A percentile compares a stretch with the other conserved stretches of the same genome.
phyloP scores from a whole-genome alignment of 1,139 yeast genomes.

The Sugiyamaella novakii region DNA sequence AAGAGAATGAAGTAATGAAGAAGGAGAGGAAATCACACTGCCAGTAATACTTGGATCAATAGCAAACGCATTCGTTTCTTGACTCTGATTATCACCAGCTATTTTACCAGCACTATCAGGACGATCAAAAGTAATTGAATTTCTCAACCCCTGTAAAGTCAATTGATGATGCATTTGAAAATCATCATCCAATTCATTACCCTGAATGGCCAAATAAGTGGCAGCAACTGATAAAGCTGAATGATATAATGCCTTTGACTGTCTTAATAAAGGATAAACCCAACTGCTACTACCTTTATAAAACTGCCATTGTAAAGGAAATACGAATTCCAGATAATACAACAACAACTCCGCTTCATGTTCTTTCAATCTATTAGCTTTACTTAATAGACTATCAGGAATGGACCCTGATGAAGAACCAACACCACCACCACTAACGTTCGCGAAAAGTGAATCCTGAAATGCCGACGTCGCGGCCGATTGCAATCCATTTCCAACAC shows the following conservation, averaged over 20 bases:
- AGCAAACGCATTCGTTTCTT: not conserved
- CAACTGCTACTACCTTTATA: slow-evolving; percentile 23
- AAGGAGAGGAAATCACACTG: not conserved
- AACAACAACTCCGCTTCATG: slow-evolving; percentile 23
- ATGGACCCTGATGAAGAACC: not conserved
- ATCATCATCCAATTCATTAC: slow-evolving; percentile 19
- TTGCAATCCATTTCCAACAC: slow-evolving; percentile 3
- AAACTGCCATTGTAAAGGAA: slow-evolving; percentile 27
- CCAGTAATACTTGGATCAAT: slow-evolving; percentile 14
- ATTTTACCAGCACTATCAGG: not conserved
- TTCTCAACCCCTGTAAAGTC: slow-evolving; percentile 22
- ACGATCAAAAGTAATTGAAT: slow-evolving; percentile 17
- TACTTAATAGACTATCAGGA: slow-evolving; percentile 2
- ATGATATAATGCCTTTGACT: slow-evolving; percentile 23
- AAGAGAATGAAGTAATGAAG: slow-evolving; percentile 17
- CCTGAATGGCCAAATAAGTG: slow-evolving; percentile 19
- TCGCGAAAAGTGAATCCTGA: slow-evolving; percentile 9
- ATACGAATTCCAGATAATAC: slow-evolving; percentile 22
- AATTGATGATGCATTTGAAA: slow-evolving; percentile 22
- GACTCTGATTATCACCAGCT: not conserved
- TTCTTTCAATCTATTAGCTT: slow-evolving; percentile 11
- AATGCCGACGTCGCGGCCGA: slow-evolving; percentile 18
- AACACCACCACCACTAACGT: not conserved
- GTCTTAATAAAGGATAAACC: slow-evolving; percentile 21
- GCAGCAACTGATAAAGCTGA: slow-evolving; percentile 24